phyloP scores from a whole-genome alignment of 139 green algal species.

The Chlorella sp. region DNA sequence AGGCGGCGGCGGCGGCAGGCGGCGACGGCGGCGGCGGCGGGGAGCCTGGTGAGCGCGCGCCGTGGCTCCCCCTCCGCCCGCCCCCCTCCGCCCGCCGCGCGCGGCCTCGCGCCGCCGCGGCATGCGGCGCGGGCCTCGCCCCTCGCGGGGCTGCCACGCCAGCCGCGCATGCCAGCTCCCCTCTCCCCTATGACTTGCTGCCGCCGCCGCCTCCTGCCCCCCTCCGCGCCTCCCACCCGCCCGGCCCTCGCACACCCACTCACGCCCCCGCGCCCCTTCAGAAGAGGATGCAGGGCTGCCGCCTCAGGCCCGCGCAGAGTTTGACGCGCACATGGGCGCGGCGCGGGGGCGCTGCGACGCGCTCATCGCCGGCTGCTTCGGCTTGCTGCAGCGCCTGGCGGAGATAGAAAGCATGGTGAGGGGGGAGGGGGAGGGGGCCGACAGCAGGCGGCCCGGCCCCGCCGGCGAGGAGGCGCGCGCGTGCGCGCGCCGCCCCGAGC shows the following conservation, averaged over 20 bases:
- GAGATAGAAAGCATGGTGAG: constrained; percentile 77
- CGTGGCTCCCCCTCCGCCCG: neutral
- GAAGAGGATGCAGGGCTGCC: constrained; percentile 8
- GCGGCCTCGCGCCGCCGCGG: no score
- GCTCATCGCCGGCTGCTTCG: constrained; percentile 56
- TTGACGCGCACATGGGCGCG: constrained; percentile 29
- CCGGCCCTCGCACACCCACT: neutral
- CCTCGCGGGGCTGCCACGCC: no score
- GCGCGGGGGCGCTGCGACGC: constrained; percentile 35
- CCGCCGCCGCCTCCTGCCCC: neutral
- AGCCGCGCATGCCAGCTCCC: neutral
- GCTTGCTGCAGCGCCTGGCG: constrained; percentile 55
- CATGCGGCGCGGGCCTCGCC: no score
- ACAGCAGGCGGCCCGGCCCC: neutral
- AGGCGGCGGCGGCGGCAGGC: constrained; percentile 32
- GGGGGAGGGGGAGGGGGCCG: neutral
- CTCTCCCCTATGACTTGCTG: neutral
- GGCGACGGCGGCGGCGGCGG: neutral
- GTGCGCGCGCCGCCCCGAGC: no score
- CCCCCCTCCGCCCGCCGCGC: neutral
- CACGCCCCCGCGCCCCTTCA: neutral
- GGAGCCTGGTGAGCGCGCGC: neutral
- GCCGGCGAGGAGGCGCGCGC: no score
- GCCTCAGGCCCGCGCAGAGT: constrained; percentile 6
- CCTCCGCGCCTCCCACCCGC: neutral